Evolutionary conservation across 305 asterid species (phyloP), one percentile per base, ranked within the genome.

Genomic region (Plantago coronopus): DNA sequence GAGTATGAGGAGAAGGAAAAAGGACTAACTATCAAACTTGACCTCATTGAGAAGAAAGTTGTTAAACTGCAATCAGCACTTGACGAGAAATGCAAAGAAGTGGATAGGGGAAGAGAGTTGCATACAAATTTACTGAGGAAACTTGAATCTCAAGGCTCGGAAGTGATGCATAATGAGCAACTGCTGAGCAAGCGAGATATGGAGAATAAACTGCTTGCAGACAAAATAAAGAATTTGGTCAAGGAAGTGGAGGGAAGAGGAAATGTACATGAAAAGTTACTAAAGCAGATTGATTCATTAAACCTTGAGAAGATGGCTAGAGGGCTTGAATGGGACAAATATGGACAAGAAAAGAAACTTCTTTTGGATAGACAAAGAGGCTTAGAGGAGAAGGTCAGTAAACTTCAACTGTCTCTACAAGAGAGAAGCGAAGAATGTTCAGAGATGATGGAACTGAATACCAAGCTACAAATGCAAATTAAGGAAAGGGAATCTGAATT

Each of bases 401-500:
- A 68, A 69, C 95, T 84, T 72, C 86, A 72, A 64, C 65, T 53
- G 51, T 61, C 63, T 63, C 81, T 73, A 55, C 69, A 61, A 54
- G 81, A 75, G 78, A 79, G 76, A 67, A 70, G 70, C 20, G 67
- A 64, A 59, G 94, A 79, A 60, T 70, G 82, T 48, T 78, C 72
- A 59, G 84, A 83, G 66, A 84, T 75, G 61, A 79, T 79, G 80
- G 83, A 82, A 72, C 74, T 83, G 72, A 87, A 82, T 59, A 78
- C 61, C 38, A 82, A 83, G 77, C 64, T 90, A 78, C 82, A 85
- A 71, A 74, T 79, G 72, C 77, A 82, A 75, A 79, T 84, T 72
- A 81, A 84, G 79, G 79, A 66, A 18, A 84, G 77, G 78, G 85
- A 86, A 74, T 73, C 89, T 7, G 84, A 84, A 64, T 58, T 86